A percentile compares a stretch with the other conserved stretches of the same genome.
These are phyloP conservation scores for Neonectria magnoliae DNA, from an alignment of 2,329 filamentous ascomycete species.

Conservation along the genomic window DNA sequence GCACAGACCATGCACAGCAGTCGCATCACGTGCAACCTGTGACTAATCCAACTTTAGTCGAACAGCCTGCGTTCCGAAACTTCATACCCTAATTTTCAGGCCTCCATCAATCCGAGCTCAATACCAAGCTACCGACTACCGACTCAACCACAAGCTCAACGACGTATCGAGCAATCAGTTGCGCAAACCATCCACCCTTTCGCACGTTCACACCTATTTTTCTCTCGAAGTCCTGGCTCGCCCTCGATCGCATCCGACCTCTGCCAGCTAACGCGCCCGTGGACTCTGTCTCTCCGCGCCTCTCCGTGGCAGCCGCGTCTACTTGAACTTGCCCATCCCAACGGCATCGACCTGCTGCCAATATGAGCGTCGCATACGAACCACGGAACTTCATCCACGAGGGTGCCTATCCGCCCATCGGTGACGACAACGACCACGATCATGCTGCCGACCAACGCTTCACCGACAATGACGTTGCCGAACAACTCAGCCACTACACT, in stretches of 20 bases:
- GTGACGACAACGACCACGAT: slow-evolving; percentile 55
- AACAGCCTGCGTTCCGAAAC: slow-evolving; percentile 36
- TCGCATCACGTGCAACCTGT: slow-evolving; percentile 39
- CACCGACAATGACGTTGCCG: slow-evolving; percentile 55
- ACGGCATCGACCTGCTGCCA: slow-evolving; percentile 35
- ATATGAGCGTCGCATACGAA: slow-evolving; percentile 65
- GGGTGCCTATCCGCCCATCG: slow-evolving; percentile 58
- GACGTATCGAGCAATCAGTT: slow-evolving; percentile 20
- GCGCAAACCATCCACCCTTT: slow-evolving; percentile 2
- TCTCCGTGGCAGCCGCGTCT: slow-evolving; percentile 30
- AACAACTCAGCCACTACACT: slow-evolving; percentile 56
- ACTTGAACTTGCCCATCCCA: slow-evolving; percentile 18
- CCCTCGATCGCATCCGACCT: not conserved
- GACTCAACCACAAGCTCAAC: slow-evolving; percentile 19
- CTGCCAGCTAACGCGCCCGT: slow-evolving; percentile 22
- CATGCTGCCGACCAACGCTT: slow-evolving; percentile 54
- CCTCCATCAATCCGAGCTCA: slow-evolving; percentile 41
- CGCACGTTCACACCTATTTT: not conserved
- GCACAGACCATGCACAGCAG: slow-evolving; percentile 35
- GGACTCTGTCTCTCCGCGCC: slow-evolving; percentile 18
- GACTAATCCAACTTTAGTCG: slow-evolving; percentile 41
- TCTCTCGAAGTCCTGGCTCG: not conserved
- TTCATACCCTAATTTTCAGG: slow-evolving; percentile 52
- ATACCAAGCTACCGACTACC: slow-evolving; percentile 18
- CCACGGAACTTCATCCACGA: slow-evolving; percentile 60